Evolutionary conservation across 2,329 filamentous ascomycete genomes (phyloP), one percentile per base, ranked within the genome.

Genomic region (Periconia sp.): DNA sequence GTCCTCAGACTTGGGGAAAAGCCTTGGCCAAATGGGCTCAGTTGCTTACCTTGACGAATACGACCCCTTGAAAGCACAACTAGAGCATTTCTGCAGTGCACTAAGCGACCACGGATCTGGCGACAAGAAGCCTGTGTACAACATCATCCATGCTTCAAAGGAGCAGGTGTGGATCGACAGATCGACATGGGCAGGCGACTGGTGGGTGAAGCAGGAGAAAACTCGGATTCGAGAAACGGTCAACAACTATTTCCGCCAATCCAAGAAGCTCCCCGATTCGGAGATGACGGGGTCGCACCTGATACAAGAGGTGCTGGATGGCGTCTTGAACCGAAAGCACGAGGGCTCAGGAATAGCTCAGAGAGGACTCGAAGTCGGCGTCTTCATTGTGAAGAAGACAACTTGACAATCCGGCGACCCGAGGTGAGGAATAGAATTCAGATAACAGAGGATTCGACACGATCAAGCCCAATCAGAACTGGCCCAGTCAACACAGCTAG

Each of bases 161-260:
- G 73, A 81, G 26, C 72, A 75, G 40, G 75, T 81, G 12, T 54
- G 69, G 1, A 66, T 85, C 3, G 74, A 78, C 37, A 73, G 80
- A 19, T 69, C 73, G 15, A 72, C 78, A 2, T 86, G 83, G 83
- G 75, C 77, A 8, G 64, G 66, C 22, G 78, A 84, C 42, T 85
- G 82, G 83, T 86, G 80, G 73, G 77, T 82, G 32, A 81, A 83
- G 57, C 83, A 86, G 57, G 83, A 86, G 59, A 82, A 82, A 54
- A 72, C 77, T 9, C 74, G 82, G 11, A 78, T 85, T 36, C 76
- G 80, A 46, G 77, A 79, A 21, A 70, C 78, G 5, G 66, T 77
- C 36, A 71, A 65, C 12, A 70, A 68, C 24, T 74, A 71, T 50
- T 74, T 74, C 37, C 70, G 72, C 24, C 72, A 73, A 42, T 69